phyloP scores from a whole-genome alignment of 2,329 filamentous ascomycete species.

The Botryosphaeria agaves region DNA sequence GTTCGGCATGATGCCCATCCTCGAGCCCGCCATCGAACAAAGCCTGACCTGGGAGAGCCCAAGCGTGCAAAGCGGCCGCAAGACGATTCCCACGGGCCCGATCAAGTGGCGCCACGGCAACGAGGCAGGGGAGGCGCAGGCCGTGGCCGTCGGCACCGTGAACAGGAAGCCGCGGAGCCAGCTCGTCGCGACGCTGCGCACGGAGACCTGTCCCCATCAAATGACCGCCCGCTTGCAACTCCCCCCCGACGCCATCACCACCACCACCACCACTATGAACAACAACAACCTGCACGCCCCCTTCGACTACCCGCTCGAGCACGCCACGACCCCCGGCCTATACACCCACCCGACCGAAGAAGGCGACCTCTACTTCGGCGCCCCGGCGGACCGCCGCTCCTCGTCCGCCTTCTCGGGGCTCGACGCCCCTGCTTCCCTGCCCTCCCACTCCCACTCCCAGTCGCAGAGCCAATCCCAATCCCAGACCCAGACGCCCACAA shows the following conservation, averaged over 20 bases:
- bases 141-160: constrained; percentile 26
- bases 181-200: constrained; percentile 21
- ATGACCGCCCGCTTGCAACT: background rate
- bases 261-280: constrained; percentile 3
- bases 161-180: constrained; percentile 20
- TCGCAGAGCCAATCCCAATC: too few relatives aligned
- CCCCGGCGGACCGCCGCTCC: too few relatives aligned
- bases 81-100: constrained; percentile 28
- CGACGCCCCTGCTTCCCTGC: too few relatives aligned
- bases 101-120: constrained; percentile 25
- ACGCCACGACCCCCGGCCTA: too few relatives aligned
- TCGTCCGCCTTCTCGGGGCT: too few relatives aligned
- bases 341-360: constrained; percentile 8
- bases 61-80: constrained; percentile 9
- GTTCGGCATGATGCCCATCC: constrained; percentile 56
- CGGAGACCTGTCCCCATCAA: constrained; percentile 4
- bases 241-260: background rate
- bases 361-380: background rate
- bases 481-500: too few relatives aligned
- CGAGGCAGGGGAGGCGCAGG: constrained; percentile 24
- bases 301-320: too few relatives aligned
- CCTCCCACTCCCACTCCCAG: too few relatives aligned
- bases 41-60: constrained; percentile 22
- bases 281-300: constrained; percentile 8
- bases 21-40: constrained; percentile 40